A percentile compares a stretch with the other conserved stretches of the same genome.
Conservation (phyloP, 495 filamentous ascomycete species). For the Parachaetomium inaequale region DNA sequence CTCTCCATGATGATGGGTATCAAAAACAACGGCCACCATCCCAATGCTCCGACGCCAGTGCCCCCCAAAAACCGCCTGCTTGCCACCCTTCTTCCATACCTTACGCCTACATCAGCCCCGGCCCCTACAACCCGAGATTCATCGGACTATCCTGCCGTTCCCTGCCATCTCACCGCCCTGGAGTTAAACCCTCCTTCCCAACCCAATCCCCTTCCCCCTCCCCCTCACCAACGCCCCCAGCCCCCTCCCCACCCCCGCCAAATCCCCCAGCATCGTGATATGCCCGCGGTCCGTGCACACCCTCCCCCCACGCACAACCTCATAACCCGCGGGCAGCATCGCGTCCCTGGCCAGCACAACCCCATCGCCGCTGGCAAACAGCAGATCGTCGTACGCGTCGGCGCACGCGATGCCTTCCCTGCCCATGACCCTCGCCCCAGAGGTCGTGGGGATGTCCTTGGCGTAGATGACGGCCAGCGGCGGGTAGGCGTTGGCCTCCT, state of each 20-base stretch:
- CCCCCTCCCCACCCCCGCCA: conserved; percentile 75
- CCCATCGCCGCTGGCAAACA: conserved; percentile 85
- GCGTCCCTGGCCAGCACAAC: conserved; percentile 82
- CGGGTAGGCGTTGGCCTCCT: conserved; percentile 68
- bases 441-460: conserved; percentile 81
- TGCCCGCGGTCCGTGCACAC: conserved; percentile 82
- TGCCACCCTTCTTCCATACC: not conserved
- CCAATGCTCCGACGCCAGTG: not conserved
- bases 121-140: not conserved
- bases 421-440: conserved; percentile 66
- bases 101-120: not conserved
- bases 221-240: conserved; percentile 62
- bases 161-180: not conserved
- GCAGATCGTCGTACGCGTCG: conserved; percentile 82
- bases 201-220: conserved; percentile 66
- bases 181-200: not conserved
- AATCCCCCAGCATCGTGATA: conserved; percentile 78
- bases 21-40: not conserved
- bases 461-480: conserved; percentile 83
- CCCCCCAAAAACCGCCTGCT: not conserved
- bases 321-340: conserved; percentile 81
- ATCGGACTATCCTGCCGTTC: not conserved
- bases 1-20: not conserved
- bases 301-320: conserved; percentile 62
- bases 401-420: conserved; percentile 61